Evolutionary conservation across 2,329 filamentous ascomycete genomes (phyloP).

Genomic region (Aureobasidium uvarum): DNA sequence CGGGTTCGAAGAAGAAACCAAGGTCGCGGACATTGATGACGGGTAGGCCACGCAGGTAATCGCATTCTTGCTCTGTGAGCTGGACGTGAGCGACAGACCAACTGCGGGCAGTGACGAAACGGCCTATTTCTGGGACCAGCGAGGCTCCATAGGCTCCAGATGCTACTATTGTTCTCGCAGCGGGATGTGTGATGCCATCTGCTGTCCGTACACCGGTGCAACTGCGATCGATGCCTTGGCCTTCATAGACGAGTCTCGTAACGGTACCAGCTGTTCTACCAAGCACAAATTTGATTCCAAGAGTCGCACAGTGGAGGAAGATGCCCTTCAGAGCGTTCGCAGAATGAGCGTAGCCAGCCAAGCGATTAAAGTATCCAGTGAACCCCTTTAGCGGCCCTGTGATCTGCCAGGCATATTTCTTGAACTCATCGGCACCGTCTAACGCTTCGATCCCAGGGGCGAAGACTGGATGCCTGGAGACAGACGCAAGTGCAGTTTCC

Average conservation of each 20-base stretch:
- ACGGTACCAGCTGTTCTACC: neutral
- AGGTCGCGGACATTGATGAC: constrained; percentile 59
- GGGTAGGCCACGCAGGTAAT: constrained; percentile 57
- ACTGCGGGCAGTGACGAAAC: constrained; percentile 54
- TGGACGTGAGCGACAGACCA: constrained; percentile 62
- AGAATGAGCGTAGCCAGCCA: constrained; percentile 59
- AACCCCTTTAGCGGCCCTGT: constrained; percentile 50
- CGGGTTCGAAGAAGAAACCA: constrained; percentile 58
- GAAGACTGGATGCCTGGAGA: constrained; percentile 44
- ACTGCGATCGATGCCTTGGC: neutral
- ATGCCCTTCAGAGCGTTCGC: constrained; percentile 52
- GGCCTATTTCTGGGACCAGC: constrained; percentile 52
- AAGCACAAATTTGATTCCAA: constrained; percentile 38
- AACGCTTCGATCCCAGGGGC: constrained; percentile 44
- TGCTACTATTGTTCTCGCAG: constrained; percentile 48
- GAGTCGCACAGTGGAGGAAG: constrained; percentile 44
- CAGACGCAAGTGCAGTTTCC: constrained; percentile 45
- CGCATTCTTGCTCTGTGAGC: constrained; percentile 55
- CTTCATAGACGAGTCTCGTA: neutral
- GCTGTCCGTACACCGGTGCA: constrained; percentile 11
- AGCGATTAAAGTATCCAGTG: constrained; percentile 59
- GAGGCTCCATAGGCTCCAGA: constrained; percentile 52
- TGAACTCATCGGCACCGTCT: constrained; percentile 43
- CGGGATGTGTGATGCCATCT: constrained; percentile 30
- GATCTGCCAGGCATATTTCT: constrained; percentile 50